phyloP scores from a whole-genome alignment of 208 protist genomes.

The Crithidia fasciculata region DNA sequence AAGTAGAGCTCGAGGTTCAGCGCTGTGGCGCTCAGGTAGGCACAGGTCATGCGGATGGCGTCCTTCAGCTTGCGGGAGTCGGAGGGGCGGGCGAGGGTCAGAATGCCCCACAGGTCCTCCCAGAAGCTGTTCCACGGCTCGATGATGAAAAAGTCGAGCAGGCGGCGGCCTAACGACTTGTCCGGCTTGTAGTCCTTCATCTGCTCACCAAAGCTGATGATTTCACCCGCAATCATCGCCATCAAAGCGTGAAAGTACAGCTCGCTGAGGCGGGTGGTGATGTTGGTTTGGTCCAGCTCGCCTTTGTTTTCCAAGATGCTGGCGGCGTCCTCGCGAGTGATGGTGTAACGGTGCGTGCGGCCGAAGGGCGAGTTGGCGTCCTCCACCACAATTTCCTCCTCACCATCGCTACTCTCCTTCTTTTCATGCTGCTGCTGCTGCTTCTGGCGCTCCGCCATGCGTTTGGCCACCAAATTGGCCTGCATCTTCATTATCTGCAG shows the following conservation, averaged over 20 bases:
- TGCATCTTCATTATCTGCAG: slow-evolving; percentile 12
- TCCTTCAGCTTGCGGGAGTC: slow-evolving; percentile 57
- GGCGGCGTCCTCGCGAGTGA: slow-evolving; percentile 5
- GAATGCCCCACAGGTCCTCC: slow-evolving; percentile 37
- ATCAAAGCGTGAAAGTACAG: slow-evolving; percentile 36
- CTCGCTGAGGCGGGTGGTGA: slow-evolving; percentile 31
- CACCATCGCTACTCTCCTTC: slow-evolving; percentile 1
- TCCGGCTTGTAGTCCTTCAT: slow-evolving; percentile 43
- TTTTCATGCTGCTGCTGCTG: neutral
- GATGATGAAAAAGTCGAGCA: slow-evolving; percentile 47
- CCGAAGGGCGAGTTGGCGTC: slow-evolving; percentile 15
- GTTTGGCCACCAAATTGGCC: neutral
- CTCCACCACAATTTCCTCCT: neutral
- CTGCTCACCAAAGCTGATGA: slow-evolving; percentile 37
- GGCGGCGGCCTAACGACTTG: slow-evolving; percentile 28
- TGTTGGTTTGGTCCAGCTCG: slow-evolving; percentile 23
- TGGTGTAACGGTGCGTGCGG: slow-evolving; percentile 9
- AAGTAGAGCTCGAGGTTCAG: slow-evolving; percentile 48
- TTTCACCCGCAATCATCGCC: slow-evolving; percentile 40
- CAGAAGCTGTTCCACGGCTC: slow-evolving; percentile 59
- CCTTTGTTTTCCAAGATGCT: slow-evolving; percentile 17
- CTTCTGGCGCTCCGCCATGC: neutral
- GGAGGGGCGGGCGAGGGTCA: slow-evolving; percentile 43
- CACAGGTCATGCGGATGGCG: slow-evolving; percentile 55
- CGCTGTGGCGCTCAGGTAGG: slow-evolving; percentile 41